Conservation (phyloP, 768 basidiomycete species). For the Leccinum broughii region DNA sequence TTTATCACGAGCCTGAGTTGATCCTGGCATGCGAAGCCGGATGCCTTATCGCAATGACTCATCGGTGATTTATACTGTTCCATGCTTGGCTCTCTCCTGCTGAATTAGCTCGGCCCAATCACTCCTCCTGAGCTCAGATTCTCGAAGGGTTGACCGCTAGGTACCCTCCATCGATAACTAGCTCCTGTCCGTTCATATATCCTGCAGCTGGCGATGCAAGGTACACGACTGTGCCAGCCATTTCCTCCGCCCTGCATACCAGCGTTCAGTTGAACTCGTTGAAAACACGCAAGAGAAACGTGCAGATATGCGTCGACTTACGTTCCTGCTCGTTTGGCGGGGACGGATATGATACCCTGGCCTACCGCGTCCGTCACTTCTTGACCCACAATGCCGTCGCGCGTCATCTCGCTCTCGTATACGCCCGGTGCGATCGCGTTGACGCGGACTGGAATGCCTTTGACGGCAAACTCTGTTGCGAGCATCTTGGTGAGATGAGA, state of each 20-base stretch:
- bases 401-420: conserved; percentile 76
- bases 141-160: conserved; percentile 68
- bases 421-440: conserved; percentile 77
- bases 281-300: neutral
- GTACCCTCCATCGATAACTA: conserved; percentile 76
- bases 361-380: conserved; percentile 53
- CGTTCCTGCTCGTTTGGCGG: conserved; percentile 64
- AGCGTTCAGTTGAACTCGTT: conserved; percentile 2
- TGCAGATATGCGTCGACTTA: conserved; percentile 39
- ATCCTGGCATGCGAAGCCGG: too few relatives aligned
- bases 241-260: conserved; percentile 57
- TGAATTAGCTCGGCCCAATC: neutral
- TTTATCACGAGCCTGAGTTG: too few relatives aligned
- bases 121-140: conserved; percentile 24
- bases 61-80: neutral
- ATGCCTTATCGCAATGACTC: too few relatives aligned
- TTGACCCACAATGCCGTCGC: conserved; percentile 44
- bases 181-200: conserved; percentile 78
- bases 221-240: conserved; percentile 77
- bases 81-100: neutral
- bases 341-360: conserved; percentile 61
- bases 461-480: conserved; percentile 72
- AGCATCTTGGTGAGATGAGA: conserved; percentile 77
- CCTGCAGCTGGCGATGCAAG: conserved; percentile 71
- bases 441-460: conserved; percentile 66